A percentile compares a stretch with the other conserved stretches of the same genome.
These are phyloP conservation scores for Perkinsela sp. DNA, from an alignment of 208 protist genomes.

Conservation along the genomic window DNA sequence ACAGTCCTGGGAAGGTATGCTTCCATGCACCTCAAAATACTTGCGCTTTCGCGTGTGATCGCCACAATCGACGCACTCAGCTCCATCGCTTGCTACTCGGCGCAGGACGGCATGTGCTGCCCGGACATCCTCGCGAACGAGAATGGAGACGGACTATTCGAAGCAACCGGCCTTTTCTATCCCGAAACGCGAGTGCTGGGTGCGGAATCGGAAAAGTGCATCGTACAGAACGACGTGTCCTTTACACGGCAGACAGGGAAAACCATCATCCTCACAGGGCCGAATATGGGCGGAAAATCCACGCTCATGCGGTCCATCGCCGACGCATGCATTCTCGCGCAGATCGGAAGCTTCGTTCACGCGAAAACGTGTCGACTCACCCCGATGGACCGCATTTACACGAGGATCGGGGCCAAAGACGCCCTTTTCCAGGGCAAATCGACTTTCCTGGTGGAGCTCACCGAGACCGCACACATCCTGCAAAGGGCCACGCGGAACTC, in stretches of 20 bases:
- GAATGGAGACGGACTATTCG: neutral
- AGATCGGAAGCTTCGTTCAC: slow-evolving; percentile 79
- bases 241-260: slow-evolving; percentile 11
- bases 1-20: neutral
- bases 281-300: slow-evolving; percentile 96
- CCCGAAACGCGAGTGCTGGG: neutral
- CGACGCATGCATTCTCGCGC: slow-evolving; percentile 70
- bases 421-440: slow-evolving; percentile 80
- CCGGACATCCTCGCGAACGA: slow-evolving; percentile 1
- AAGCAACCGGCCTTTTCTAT: neutral
- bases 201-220: slow-evolving; percentile 2
- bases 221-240: slow-evolving; percentile 25
- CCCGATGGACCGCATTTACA: slow-evolving; percentile 82
- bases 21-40: neutral
- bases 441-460: slow-evolving; percentile 90
- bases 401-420: slow-evolving; percentile 81
- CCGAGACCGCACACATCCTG: slow-evolving; percentile 57
- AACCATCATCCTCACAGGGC: slow-evolving; percentile 76
- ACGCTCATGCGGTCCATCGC: slow-evolving; percentile 80
- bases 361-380: slow-evolving; percentile 11
- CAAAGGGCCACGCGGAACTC: slow-evolving; percentile 51
- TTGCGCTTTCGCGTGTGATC: neutral
- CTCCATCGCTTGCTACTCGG: slow-evolving; percentile 3
- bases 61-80: slow-evolving; percentile 4
- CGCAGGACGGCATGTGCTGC: slow-evolving; percentile 3